Evolutionary conservation across 2,329 filamentous ascomycete species (phyloP).

Genomic region (Teratosphaeria viscida): DNA sequence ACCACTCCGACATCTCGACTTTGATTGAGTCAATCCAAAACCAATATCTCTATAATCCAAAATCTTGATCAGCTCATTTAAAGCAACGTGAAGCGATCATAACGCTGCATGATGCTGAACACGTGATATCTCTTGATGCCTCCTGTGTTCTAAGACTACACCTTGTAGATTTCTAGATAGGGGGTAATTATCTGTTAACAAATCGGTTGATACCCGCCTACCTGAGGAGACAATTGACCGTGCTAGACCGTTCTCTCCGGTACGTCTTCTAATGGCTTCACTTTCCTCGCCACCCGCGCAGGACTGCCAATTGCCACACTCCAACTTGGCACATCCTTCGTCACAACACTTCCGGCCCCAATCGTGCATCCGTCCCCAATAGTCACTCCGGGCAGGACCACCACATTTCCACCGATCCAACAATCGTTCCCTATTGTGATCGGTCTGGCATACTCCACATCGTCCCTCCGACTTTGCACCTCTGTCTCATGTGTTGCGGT

Average conservation of each 20-base stretch:
- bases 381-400: slow-evolving; percentile 64
- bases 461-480: slow-evolving; percentile 61
- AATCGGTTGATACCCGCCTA: too few species aligned
- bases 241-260: neutral
- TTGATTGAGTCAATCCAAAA: too few species aligned
- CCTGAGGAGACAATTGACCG: too few species aligned
- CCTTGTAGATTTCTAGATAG: too few species aligned
- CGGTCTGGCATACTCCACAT: slow-evolving; percentile 63
- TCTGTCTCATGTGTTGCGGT: slow-evolving; percentile 66
- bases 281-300: slow-evolving; percentile 14
- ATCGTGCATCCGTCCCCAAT: slow-evolving; percentile 65
- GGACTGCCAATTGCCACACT: slow-evolving; percentile 16
- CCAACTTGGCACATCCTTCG: slow-evolving; percentile 41
- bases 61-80: too few species aligned
- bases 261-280: slow-evolving; percentile 1
- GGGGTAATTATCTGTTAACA: too few species aligned
- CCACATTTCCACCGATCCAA: slow-evolving; percentile 65
- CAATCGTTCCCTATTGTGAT: slow-evolving; percentile 72
- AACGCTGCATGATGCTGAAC: too few species aligned
- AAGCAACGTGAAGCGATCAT: too few species aligned
- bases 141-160: too few species aligned
- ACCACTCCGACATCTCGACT: neutral
- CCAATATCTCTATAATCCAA: too few species aligned
- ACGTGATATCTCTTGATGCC: too few species aligned
- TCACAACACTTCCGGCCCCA: slow-evolving; percentile 75